Evolutionary conservation across 345 rosid species (phyloP).

Genomic region (Trapa incisa): DNA sequence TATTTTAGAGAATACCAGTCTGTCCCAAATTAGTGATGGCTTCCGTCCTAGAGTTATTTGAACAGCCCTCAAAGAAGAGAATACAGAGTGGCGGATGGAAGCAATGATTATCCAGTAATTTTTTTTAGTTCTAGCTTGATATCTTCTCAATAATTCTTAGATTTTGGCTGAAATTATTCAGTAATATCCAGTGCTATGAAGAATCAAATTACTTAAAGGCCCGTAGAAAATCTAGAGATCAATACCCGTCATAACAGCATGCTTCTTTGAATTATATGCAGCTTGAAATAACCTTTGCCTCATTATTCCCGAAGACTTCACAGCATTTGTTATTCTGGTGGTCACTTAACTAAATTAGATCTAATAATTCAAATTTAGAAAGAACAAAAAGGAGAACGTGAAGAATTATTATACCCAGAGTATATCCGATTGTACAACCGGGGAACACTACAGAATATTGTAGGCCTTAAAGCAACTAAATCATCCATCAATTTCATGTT

Average conservation of each 20-base stretch:
- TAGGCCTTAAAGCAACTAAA: slow-evolving; percentile 67
- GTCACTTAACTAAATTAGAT: slow-evolving; percentile 10
- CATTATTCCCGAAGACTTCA: slow-evolving; percentile 56
- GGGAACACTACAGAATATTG: slow-evolving; percentile 87
- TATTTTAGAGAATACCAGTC: slow-evolving; percentile 70
- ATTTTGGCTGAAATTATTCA: background rate
- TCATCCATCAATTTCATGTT: slow-evolving; percentile 77
- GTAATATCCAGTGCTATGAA: background rate
- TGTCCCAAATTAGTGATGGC: slow-evolving; percentile 77
- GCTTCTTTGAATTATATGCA: slow-evolving; percentile 80
- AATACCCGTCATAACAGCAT: slow-evolving; percentile 60
- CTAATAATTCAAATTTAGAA: slow-evolving; percentile 6
- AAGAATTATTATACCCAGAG: slow-evolving; percentile 44
- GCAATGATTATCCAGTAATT: background rate
- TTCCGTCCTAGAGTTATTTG: slow-evolving; percentile 33
- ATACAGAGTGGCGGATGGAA: background rate
- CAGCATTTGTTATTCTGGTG: slow-evolving; percentile 59
- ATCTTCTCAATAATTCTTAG: background rate
- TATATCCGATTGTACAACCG: slow-evolving; percentile 75
- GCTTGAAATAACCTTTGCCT: slow-evolving; percentile 59
- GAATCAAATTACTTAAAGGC: background rate
- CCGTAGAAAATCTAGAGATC: background rate
- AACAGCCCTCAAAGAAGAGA: background rate
- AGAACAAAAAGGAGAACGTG: slow-evolving; percentile 6
- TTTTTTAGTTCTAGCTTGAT: background rate